A percentile compares a stretch with the other conserved stretches of the same genome.
Conservation (phyloP, 1,284 basidiomycete genomes). For the Sanghuangporus weigelae region DNA sequence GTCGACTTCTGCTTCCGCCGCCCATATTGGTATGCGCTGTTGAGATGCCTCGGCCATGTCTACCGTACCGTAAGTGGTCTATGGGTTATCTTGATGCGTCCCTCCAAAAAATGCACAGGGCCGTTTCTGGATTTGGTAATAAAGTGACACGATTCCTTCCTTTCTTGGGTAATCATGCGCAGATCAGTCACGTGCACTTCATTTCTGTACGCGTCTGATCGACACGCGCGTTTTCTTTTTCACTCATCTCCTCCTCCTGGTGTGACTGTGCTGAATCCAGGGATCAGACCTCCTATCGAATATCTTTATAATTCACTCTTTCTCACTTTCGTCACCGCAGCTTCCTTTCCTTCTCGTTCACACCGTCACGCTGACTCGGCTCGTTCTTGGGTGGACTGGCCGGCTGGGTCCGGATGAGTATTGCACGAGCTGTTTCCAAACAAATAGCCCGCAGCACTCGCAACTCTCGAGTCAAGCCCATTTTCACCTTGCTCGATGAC, state of each 20-base stretch:
- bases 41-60: constrained; percentile 31
- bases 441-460: background rate
- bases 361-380: background rate
- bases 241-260: background rate
- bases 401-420: background rate
- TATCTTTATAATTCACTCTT: background rate
- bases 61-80: background rate
- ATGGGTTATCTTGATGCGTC: background rate
- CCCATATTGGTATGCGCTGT: constrained; percentile 64
- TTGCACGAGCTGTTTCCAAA: background rate
- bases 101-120: background rate
- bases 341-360: background rate
- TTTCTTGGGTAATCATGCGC: background rate
- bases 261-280: background rate
- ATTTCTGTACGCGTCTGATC: background rate
- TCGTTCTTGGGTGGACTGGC: background rate
- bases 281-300: background rate
- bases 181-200: background rate
- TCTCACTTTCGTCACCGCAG: background rate
- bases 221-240: background rate
- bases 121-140: background rate
- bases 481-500: background rate
- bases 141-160: background rate
- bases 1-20: constrained; percentile 67
- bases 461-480: background rate